Percentiles rank a stretch among this genome's conserved stretches.
Conservation (phyloP, 495 filamentous ascomycete genomes). For the Rusavskia elegans region DNA sequence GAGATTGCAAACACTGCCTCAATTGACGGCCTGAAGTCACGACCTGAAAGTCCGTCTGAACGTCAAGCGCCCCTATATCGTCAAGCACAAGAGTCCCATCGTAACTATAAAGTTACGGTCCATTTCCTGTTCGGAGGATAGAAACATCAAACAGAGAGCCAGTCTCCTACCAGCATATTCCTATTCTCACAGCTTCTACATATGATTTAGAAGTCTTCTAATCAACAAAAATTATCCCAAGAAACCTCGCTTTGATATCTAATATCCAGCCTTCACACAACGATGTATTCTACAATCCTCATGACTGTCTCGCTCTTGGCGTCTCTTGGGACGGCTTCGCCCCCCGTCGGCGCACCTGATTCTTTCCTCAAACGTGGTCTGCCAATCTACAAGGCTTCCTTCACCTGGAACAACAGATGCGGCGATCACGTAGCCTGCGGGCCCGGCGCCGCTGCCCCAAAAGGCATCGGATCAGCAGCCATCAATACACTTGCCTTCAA, state of each 20-base stretch:
- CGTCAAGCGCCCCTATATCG: no score
- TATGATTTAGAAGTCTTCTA: not conserved
- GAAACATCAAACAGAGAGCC: not conserved
- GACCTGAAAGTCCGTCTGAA: no score
- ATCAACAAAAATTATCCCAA: no score
- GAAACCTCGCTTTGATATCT: not conserved
- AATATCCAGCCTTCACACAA: not conserved
- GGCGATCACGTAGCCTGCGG: conserved; percentile 7
- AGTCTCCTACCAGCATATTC: not conserved
- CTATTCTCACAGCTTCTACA: not conserved
- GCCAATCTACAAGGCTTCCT: conserved; percentile 7
- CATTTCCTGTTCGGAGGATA: no score
- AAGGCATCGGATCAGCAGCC: conserved; percentile 4
- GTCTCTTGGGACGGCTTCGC: not conserved
- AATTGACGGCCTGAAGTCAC: no score
- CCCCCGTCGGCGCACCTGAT: not conserved
- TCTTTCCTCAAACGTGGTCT: not conserved
- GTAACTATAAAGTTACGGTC: no score
- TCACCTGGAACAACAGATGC: conserved; percentile 10
- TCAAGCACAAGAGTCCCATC: no score
- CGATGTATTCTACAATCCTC: not conserved
- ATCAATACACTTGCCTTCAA: conserved; percentile 7
- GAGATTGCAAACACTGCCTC: no score
- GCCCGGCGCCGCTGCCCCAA: conserved; percentile 1
- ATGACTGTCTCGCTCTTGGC: not conserved